These are phyloP conservation scores for Phytophthora tubulina DNA, from an alignment of 352 stramenopile species.

Conservation along the genomic window DNA sequence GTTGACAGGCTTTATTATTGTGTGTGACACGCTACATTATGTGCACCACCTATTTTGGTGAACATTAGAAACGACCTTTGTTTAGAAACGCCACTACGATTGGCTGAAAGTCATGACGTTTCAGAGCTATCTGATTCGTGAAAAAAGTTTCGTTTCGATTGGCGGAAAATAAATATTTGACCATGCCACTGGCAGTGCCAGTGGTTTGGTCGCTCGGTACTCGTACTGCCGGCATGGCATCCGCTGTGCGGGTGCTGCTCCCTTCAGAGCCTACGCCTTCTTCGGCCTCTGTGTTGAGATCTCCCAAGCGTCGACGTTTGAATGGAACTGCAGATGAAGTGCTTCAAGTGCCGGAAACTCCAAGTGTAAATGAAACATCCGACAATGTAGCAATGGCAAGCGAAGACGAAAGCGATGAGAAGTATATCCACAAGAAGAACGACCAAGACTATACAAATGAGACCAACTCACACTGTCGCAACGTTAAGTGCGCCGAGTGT, in stretches of 20 bases:
- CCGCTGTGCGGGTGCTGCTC: constrained; percentile 15
- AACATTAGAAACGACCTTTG: too few species aligned
- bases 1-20: too few species aligned
- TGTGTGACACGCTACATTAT: too few species aligned
- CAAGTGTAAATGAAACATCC: neutral
- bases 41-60: too few species aligned
- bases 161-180: neutral
- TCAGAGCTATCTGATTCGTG: too few species aligned
- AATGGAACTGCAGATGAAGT: neutral
- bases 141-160: neutral
- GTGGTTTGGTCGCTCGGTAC: neutral
- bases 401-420: constrained; percentile 2
- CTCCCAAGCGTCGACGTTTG: constrained; percentile 29
- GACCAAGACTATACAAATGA: neutral
- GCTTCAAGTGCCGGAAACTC: neutral
- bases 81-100: too few species aligned
- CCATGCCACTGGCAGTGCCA: neutral
- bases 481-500: constrained; percentile 35
- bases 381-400: neutral
- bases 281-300: neutral
- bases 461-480: neutral
- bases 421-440: neutral
- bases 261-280: constrained; percentile 8
- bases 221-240: constrained; percentile 11
- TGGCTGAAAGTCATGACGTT: too few species aligned